Conservation (phyloP, 495 filamentous ascomycete species). For the Jackrogersella minutella region DNA sequence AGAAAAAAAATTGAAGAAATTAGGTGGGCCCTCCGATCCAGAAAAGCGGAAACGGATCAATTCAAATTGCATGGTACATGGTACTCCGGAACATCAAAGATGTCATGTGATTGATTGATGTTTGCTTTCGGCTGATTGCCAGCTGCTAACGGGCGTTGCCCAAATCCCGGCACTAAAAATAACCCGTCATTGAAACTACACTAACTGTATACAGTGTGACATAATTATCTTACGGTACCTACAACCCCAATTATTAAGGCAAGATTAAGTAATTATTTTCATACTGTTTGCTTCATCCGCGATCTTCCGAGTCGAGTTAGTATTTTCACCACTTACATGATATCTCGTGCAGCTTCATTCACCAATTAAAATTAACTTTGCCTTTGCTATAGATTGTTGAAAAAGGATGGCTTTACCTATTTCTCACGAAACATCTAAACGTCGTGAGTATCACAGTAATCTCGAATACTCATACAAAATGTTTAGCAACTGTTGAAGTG, state of each 20-base stretch:
- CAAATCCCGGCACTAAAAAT: slow-evolving; percentile 26
- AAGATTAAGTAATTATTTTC: slow-evolving; percentile 3
- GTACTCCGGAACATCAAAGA: slow-evolving; percentile 3
- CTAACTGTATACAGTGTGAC: neutral
- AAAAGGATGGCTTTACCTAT: too few species aligned
- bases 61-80: too few species aligned
- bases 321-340: slow-evolving; percentile 3
- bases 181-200: neutral
- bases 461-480: too few species aligned
- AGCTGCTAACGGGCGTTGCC: slow-evolving; percentile 16
- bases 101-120: slow-evolving; percentile 10
- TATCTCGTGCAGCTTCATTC: neutral
- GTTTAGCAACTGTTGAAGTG: too few species aligned
- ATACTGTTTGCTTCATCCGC: slow-evolving; percentile 17
- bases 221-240: neutral
- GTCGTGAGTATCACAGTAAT: too few species aligned
- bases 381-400: neutral
- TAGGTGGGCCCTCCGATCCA: slow-evolving; percentile 4
- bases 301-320: slow-evolving; percentile 19
- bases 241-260: neutral
- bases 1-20: slow-evolving; percentile 45
- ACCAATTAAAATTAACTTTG: neutral
- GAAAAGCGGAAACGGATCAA: slow-evolving; percentile 23
- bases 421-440: too few species aligned
- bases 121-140: slow-evolving; percentile 1